Evolutionary conservation across 2,329 filamentous ascomycete genomes (phyloP).

Genomic region (Westerdykella aurantiaca): DNA sequence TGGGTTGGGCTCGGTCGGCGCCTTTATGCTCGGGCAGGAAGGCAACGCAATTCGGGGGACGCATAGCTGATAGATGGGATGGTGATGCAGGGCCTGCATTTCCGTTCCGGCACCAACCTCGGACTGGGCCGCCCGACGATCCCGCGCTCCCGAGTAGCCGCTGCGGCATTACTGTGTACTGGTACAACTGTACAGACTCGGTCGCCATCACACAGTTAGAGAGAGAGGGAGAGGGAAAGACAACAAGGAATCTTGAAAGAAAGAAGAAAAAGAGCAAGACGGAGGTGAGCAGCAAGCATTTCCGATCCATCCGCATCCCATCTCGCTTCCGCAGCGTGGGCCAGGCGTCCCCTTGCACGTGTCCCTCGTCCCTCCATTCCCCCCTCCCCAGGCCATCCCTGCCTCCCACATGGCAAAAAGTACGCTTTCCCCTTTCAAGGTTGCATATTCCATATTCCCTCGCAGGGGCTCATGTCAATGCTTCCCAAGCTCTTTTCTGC

Average conservation of each 20-base stretch:
- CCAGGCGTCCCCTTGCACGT: slow-evolving; percentile 5
- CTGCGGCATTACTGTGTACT: background rate
- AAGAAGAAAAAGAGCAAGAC: too few species aligned
- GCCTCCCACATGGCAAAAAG: slow-evolving; percentile 28
- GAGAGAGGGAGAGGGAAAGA: background rate
- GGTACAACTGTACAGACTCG: background rate
- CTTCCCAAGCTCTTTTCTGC: slow-evolving; percentile 3
- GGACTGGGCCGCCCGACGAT: background rate
- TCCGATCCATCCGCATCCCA: slow-evolving; percentile 1
- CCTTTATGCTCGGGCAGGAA: slow-evolving; percentile 11
- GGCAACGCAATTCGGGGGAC: slow-evolving; percentile 11
- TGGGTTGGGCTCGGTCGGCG: slow-evolving; percentile 1
- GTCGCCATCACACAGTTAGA: background rate
- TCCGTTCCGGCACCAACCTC: background rate
- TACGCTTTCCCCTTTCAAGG: slow-evolving; percentile 10
- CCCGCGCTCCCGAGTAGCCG: background rate
- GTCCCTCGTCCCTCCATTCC: slow-evolving; percentile 9
- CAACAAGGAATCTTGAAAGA: background rate
- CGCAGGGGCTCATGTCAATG: slow-evolving; percentile 22
- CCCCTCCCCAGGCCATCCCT: slow-evolving; percentile 21
- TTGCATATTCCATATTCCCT: slow-evolving; percentile 11
- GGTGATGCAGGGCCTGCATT: slow-evolving; percentile 13
- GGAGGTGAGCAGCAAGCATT: slow-evolving; percentile 20
- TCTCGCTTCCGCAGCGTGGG: slow-evolving; percentile 21
- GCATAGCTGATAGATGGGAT: slow-evolving; percentile 29